Percentiles rank a stretch among this genome's conserved stretches.
Evolutionary conservation across 2,329 filamentous ascomycete species (phyloP).

Genomic region (Microcera coccophila): DNA sequence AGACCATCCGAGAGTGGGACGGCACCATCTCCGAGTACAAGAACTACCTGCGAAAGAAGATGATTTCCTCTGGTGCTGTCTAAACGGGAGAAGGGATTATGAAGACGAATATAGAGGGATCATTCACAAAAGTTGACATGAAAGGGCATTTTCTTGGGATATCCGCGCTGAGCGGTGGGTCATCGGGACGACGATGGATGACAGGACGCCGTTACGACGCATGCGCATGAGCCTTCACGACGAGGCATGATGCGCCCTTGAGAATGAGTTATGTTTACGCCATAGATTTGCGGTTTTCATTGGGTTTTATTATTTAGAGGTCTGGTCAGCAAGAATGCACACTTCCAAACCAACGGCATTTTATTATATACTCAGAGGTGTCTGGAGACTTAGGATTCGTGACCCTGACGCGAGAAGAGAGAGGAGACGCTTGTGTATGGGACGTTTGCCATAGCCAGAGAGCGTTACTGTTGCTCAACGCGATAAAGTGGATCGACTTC

Average conservation of each 20-base stretch:
- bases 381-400: no score
- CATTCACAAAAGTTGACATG: conserved; percentile 28
- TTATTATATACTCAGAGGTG: no score
- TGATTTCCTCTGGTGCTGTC: conserved; percentile 82
- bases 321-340: conserved; percentile 23
- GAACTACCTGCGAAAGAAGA: conserved; percentile 98
- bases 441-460: no score
- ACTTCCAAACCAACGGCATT: no score
- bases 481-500: no score
- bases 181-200: conserved; percentile 25
- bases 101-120: conserved; percentile 27
- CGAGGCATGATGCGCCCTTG: conserved; percentile 24
- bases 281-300: conserved; percentile 34
- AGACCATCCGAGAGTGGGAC: conserved; percentile 85
- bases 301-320: conserved; percentile 21
- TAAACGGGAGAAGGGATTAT: conserved; percentile 43
- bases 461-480: no score
- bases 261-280: conserved; percentile 31
- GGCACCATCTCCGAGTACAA: conserved; percentile 93
- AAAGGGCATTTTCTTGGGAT: conserved; percentile 30
- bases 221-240: conserved; percentile 28
- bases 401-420: no score
- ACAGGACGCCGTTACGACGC: conserved; percentile 28
- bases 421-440: no score
- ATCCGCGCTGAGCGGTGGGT: conserved; percentile 25